Base-by-base conservation (phyloP, 2,329 filamentous ascomycete species). In the Knoxdaviesia capensis region DNA sequence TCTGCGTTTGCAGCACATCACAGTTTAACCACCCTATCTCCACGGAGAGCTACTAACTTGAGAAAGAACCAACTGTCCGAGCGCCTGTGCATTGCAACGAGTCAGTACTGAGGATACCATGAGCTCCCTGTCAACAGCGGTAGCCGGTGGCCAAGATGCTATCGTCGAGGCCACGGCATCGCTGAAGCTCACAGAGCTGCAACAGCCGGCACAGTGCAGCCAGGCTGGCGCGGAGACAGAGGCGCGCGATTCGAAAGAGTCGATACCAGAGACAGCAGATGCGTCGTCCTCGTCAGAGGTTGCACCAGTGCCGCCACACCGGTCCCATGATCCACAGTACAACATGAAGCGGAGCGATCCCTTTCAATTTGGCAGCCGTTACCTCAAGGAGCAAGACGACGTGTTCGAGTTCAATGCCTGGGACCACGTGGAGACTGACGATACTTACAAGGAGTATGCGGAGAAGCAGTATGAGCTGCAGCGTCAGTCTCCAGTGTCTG, bases 351-450 rank as follows among this genome's bases (percentile, higher is more conserved):
- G 85, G 52, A 82, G 65, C 55, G 86, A 94, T 55, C 90, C 90
- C 11, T 98, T 96, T 60, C 80, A 92, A 60, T 98, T 98, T 59
- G 90, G 90, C 46, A 90, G 83, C 39, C 83, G 88, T 45, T 82
- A 73, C 53, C 74, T 98, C 41, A 76, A 81, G 52, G 70, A 88
- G 57, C 74, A 77, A 54, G 87, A 94, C 62, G 71, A 96, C 56
- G 83, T 93, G 53, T 98, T 88, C 62, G 81, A 92, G 58, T 94
- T 90, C 73, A 98, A 98, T 59, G 90, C 90, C 34, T 98, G 90
- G 90, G 90, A 98, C 58, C 88, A 98, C 57, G 90, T 96, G 56
- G 80, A 88, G 60, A 86, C 86, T 56, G 88, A 96, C 62, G 76
- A 84, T 51, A 70, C 77, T 36, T 96, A 94, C 68, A 78, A 80